Evolutionary conservation across 2,329 filamentous ascomycete genomes (phyloP).

Genomic region (Nakataea oryzae): DNA sequence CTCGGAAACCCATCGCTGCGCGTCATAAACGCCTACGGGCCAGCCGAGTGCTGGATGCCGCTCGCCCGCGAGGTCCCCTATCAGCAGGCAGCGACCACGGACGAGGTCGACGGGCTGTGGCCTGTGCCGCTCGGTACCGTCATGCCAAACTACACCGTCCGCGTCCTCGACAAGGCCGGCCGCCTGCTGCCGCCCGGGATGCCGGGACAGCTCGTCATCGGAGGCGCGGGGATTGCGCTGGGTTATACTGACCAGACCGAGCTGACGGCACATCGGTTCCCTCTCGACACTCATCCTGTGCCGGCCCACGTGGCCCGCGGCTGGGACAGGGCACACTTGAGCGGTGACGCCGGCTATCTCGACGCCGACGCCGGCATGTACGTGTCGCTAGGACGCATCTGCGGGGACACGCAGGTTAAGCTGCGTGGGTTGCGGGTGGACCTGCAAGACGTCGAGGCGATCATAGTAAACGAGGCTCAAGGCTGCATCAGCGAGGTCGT

Average conservation of each 20-base stretch:
- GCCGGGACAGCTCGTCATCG: neutral
- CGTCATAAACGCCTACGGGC: conserved; percentile 1
- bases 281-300: neutral
- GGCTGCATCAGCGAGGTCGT: neutral
- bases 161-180: neutral
- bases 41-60: neutral
- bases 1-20: neutral
- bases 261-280: neutral
- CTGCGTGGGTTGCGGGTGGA: conserved; percentile 1
- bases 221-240: neutral
- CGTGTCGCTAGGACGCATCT: neutral
- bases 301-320: neutral
- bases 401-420: neutral
- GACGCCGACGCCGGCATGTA: neutral
- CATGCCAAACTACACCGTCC: neutral
- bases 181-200: neutral
- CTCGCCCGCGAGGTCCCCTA: neutral
- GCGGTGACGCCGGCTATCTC: neutral
- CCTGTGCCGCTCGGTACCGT: neutral
- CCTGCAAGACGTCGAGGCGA: neutral
- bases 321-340: neutral
- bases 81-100: neutral
- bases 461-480: neutral
- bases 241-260: neutral
- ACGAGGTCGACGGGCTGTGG: neutral